Evolutionary conservation across 1,284 basidiomycete genomes (phyloP), one percentile per base, ranked within the genome.

Genomic region (Pisolithus thermaeus): DNA sequence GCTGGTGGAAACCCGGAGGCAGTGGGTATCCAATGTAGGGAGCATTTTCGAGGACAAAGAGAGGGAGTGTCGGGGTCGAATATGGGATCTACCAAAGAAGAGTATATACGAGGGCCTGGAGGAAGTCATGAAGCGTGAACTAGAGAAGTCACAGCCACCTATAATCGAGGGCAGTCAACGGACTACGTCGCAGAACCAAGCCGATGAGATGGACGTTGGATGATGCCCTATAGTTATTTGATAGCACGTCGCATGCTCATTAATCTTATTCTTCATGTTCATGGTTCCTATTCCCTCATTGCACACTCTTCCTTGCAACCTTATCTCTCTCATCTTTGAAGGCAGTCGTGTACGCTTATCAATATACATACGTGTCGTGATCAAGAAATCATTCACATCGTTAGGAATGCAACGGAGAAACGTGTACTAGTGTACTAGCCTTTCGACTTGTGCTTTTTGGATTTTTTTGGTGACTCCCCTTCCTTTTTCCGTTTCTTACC

Each of bases 51-150:
- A 83, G 11, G 70, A 79, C 65, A 84, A 81, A 70, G 82, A 90
- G 68, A 64, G 67, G 61, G 75, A 82, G 60, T 67, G 69, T 50
- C 79, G 85, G 9, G 82, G 90, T 54, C 69, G 83, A 53, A 81
- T 90, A 60, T 84, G 79, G 65, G 90, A 89, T 8, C 70, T 93
- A 25, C 90, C 92, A 2, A 68, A 71, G 64, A 73, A 72, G 68
- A 93, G 87, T 65, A 70, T 93, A 3, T 95, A 79, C 63, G 76
- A 79, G 51, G 90, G 84, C 12, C 68, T 92, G 44, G 86, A 87
- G 9, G 83, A 83, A 52, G 83, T 84, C 56, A 76, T 75, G 11
- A 60, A 59, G 25, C 56, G 35, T 30, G 65, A 55, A 37, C 42
- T 50, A 38, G 54, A 58, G 28, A 51, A 42, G 37, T 52, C 54